phyloP scores from a whole-genome alignment of 441 rosid genomes.

The Pelargonium exstipulatum region DNA sequence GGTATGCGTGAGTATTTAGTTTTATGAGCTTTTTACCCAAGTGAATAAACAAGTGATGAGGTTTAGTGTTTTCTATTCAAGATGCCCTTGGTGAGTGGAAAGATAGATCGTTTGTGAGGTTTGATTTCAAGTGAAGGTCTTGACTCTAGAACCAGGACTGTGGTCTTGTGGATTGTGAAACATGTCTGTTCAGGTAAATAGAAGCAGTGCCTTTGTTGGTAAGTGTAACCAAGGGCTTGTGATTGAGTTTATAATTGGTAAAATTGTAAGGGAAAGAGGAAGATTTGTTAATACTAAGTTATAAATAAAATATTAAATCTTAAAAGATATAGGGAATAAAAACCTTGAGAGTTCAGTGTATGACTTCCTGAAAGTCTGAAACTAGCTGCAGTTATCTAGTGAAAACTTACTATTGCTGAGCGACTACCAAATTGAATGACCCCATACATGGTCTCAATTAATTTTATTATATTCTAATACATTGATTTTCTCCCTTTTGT shows the following conservation, averaged over 20 bases:
- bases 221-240: neutral
- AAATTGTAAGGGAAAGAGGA: neutral
- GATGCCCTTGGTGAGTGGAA: neutral
- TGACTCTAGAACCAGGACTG: neutral
- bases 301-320: neutral
- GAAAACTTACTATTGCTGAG: no score
- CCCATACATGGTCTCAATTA: no score
- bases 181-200: neutral
- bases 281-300: neutral
- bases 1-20: neutral
- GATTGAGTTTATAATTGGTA: neutral
- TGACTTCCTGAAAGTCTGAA: no score
- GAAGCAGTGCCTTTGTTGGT: neutral
- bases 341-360: no score
- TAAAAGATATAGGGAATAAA: no score
- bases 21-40: neutral
- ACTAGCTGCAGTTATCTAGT: no score
- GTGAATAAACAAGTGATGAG: neutral
- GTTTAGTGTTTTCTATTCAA: neutral
- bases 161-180: neutral
- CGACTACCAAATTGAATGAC: no score
- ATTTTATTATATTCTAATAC: no score
- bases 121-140: neutral
- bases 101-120: neutral
- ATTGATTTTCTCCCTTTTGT: no score